Evolutionary conservation across 495 filamentous ascomycete genomes (phyloP), one percentile per base, ranked within the genome.

Genomic region (Rostrohypoxylon terebratum): DNA sequence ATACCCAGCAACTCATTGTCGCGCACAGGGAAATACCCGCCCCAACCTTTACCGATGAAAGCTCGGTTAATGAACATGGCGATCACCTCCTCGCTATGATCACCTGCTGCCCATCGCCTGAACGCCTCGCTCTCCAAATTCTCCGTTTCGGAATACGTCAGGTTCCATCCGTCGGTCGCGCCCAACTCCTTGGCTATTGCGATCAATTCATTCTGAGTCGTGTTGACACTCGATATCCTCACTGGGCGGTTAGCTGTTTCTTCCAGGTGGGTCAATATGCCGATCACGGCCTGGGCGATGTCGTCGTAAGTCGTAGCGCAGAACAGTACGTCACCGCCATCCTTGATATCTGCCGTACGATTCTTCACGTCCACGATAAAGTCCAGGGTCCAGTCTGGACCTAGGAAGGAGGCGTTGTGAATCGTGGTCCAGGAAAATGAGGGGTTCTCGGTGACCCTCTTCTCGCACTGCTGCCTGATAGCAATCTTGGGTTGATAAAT

Each of bases 391-490:
- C 71, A 74, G 28, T 74, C 71, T 0, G 71, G 71, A 9, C 71
- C 82, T 9, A 83, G 63, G 63, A 83, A 83, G 0, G 76, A 77
- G 0, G 86, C 85, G 16, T 61, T 86, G 16, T 78, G 69, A 13
- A 88, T 65, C 0, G 77, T 40, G 1, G 82, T 85, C 69, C 84
- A 89, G 0, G 76, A 81, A 16, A 89, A 77, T 7, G 74, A 73
- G 3, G 75, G 73, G 28, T 79, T 76, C 23, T 75, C 67, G 1
- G 66, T 62, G 0, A 75, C 73, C 55, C 78, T 75, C 28, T 83
- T 63, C 57, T 81, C 74, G 20, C 85, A 77, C 18, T 81, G 74
- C 7, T 87, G 68, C 36, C 82, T 69, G 1, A 81, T 67, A 0
- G 71, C 75, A 18, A 85, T 71, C 65, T 89, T 89, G 28, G 78